Evolutionary conservation across 2,329 filamentous ascomycete species (phyloP), one percentile per base, ranked within the genome.

Genomic region (Arthrocladium fulminans): DNA sequence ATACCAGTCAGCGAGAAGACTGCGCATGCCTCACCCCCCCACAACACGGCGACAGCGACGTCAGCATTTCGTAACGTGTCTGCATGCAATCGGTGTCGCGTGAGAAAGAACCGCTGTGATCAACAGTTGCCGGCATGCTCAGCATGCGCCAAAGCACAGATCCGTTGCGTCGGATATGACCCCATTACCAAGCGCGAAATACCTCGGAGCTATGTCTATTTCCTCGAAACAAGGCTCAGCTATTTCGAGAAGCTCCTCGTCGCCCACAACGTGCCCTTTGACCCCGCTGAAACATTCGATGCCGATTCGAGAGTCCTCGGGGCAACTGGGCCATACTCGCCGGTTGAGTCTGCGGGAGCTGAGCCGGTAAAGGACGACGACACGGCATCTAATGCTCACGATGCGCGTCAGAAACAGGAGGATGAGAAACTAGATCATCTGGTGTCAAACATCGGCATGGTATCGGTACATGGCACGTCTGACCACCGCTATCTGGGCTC

Each of bases 161-260:
- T 94, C 39, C 83, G 86, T 57, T 97, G 92, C 65, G 88, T 96
- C 44, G 90, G 90, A 54, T 96, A 95, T 66, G 90, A 97, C 64
- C 89, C 90, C 27, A 95, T 96, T 61, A 94, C 88, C 20, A 96
- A 96, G 74, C 83, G 86, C 62, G 88, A 96, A 68, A 95, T 97
- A 50, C 90, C 90, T 43, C 79, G 89, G 67, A 83, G 79, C 66
- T 97, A 97, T 71, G 88, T 97, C 42, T 95, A 86, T 68, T 97
- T 95, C 64, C 81, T 97, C 51, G 90, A 97, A 66, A 86, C 84
- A 23, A 77, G 90, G 51, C 80, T 96, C 47, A 77, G 82, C 53
- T 86, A 92, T 67, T 79, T 97, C 24, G 90, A 97, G 66, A 75
- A 76, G 27, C 69, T 92, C 30, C 76, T 97, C 43, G 71, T 73